Base-by-base conservation (phyloP, 1,284 basidiomycete species). In the Cryptococcus depauperatus region DNA sequence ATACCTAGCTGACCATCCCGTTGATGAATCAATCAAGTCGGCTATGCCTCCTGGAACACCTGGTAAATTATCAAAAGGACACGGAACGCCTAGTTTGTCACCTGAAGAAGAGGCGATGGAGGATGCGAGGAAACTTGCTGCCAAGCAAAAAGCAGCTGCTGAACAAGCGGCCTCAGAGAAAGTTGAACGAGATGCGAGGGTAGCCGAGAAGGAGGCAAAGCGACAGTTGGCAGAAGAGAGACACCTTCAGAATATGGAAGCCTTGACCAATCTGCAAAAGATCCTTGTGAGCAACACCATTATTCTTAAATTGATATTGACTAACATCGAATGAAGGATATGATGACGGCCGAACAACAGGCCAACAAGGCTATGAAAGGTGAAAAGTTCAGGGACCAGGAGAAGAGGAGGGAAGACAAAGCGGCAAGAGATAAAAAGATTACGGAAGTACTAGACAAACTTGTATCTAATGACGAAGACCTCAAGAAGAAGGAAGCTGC, bases 331-430 rank as follows among this genome's bases (percentile, higher is more conserved):
- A 35, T 37, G 25, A 38, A 66, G 64, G 60, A 67, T n/a, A 51
- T 56, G 2, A 46, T 68, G 13, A 56, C 61, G 4, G 48, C 56
- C 14, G 62, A 68, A 9, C 50, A 61, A 27, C 62, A 63, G 50
- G 48, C 57, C 5, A 50, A 47, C 46, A 55, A 55, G 23, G 54
- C 54, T 5, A 41, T 43, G 14, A 47, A 57, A n/a, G 60, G 59
- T 23, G 66, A 64, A 21, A 45, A 41, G 5, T 37, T 41, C 27
- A 63, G 66, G 41, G 53, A 47, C 14, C 50, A 55, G 22, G 64
- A 66, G n/a, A 67, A 65, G 46, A 51, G 66, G 23, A 47, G 66
- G n/a, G 47, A 52, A 3, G 64, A 66, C 25, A 68, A 68, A 48
- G 44, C 46, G 3, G 51, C 54, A 0, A 41, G 59, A 23, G 61